Conservation (phyloP, 176 grass and related monocot species). For the Rhipidocladum racemiflorum region DNA sequence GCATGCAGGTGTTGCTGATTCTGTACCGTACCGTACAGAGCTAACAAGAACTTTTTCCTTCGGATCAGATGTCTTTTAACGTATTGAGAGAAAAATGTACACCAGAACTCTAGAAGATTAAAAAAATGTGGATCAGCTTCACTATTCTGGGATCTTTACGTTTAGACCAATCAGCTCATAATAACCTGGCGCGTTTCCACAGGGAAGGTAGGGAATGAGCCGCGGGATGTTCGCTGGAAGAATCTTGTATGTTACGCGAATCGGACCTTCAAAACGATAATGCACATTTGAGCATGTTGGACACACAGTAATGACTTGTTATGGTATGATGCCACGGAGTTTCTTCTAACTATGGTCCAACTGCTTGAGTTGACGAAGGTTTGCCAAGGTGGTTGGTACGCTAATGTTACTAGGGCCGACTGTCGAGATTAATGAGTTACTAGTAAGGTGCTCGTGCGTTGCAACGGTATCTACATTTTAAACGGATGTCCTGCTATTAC, state of each 20-base stretch:
- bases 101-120: neutral
- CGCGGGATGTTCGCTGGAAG: too few species aligned
- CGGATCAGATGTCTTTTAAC: neutral
- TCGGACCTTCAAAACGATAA: neutral
- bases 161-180: neutral
- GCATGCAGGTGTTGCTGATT: neutral
- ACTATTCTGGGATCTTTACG: neutral
- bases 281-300: neutral
- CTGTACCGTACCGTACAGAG: neutral
- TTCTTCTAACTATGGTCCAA: neutral
- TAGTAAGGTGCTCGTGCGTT: too few species aligned
- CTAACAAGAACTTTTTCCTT: neutral
- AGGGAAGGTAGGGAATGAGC: neutral
- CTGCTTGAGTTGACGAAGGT: too few species aligned
- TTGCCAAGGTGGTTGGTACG: too few species aligned
- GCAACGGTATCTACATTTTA: too few species aligned
- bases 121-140: neutral
- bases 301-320: neutral
- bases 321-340: neutral
- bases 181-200: neutral
- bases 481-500: too few species aligned
- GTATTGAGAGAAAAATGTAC: neutral
- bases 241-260: neutral
- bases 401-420: too few species aligned
- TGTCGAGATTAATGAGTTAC: too few species aligned